These are phyloP conservation scores for Tetracladium setigerum DNA, from an alignment of 495 filamentous ascomycete genomes.

Conservation along the genomic window DNA sequence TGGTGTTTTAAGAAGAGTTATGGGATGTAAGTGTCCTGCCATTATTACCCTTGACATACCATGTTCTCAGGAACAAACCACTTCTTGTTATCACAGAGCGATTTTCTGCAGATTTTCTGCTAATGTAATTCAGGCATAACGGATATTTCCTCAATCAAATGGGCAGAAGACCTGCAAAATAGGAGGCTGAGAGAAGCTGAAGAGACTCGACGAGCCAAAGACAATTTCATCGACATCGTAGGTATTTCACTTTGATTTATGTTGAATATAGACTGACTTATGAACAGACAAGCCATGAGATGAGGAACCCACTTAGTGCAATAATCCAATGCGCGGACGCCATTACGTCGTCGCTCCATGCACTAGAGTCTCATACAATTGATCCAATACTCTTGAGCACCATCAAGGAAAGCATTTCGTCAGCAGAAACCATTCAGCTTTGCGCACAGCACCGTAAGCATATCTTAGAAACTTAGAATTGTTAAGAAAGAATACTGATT, in stretches of 20 bases:
- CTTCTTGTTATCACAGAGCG: neutral
- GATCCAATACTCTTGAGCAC: constrained; percentile 8
- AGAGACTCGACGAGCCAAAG: constrained; percentile 59
- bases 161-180: constrained; percentile 56
- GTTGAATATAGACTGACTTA: neutral
- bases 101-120: neutral
- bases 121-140: constrained; percentile 29
- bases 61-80: too few species aligned
- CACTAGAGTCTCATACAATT: neutral
- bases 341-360: constrained; percentile 5
- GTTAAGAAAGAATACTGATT: neutral
- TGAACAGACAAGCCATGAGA: neutral
- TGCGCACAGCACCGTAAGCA: constrained; percentile 78
- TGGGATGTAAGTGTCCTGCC: constrained; percentile 1
- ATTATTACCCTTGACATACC: too few species aligned
- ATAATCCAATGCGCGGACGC: constrained; percentile 71
- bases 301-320: constrained; percentile 36
- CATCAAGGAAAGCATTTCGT: constrained; percentile 55
- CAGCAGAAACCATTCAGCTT: constrained; percentile 72
- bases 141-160: constrained; percentile 47
- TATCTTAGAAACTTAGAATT: constrained; percentile 35
- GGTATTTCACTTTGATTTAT: neutral
- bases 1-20: neutral
- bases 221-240: constrained; percentile 83
- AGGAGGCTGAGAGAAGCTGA: constrained; percentile 53